These are phyloP conservation scores for Aspergillus heteromorphus DNA, from an alignment of 495 filamentous ascomycete genomes.

Conservation along the genomic window DNA sequence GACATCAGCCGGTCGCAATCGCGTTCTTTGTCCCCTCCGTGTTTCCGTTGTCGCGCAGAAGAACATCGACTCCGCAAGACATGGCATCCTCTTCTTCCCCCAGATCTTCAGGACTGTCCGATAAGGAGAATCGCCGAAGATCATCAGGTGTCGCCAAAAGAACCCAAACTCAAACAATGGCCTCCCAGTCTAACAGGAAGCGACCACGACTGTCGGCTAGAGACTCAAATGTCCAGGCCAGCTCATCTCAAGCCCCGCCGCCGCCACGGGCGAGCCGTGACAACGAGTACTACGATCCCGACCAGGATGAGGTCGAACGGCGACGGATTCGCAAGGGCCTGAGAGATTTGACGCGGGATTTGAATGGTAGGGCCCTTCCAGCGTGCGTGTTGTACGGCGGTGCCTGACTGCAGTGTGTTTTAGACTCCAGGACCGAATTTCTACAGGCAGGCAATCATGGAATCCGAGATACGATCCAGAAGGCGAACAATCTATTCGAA, in stretches of 20 bases:
- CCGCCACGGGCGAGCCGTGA: conserved; percentile 21
- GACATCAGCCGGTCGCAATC: neutral
- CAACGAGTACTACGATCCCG: conserved; percentile 72
- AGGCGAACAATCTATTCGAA: conserved; percentile 58
- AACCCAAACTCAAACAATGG: conserved; percentile 24
- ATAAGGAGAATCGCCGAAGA: conserved; percentile 53
- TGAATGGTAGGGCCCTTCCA: conserved; percentile 49
- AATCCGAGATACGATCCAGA: conserved; percentile 54
- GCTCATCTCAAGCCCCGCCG: conserved; percentile 22
- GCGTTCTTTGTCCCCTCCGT: conserved; percentile 1
- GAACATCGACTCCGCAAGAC: conserved; percentile 10
- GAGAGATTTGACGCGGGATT: conserved; percentile 59
- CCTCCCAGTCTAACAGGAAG: conserved; percentile 28
- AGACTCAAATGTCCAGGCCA: conserved; percentile 20
- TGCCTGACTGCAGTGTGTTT: neutral
- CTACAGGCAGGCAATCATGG: conserved; percentile 55
- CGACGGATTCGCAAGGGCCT: conserved; percentile 61
- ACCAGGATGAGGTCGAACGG: conserved; percentile 78
- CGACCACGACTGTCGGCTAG: conserved; percentile 39
- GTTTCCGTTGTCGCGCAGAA: conserved; percentile 8
- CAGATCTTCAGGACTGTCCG: conserved; percentile 37
- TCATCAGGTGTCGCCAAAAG: conserved; percentile 18
- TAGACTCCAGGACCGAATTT: conserved; percentile 64
- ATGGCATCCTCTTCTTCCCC: conserved; percentile 26
- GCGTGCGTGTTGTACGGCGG: neutral